Percentiles rank a stretch among this genome's conserved stretches.
Conservation (phyloP, 202 grass and related monocot genomes). For the Carex arenaria region DNA sequence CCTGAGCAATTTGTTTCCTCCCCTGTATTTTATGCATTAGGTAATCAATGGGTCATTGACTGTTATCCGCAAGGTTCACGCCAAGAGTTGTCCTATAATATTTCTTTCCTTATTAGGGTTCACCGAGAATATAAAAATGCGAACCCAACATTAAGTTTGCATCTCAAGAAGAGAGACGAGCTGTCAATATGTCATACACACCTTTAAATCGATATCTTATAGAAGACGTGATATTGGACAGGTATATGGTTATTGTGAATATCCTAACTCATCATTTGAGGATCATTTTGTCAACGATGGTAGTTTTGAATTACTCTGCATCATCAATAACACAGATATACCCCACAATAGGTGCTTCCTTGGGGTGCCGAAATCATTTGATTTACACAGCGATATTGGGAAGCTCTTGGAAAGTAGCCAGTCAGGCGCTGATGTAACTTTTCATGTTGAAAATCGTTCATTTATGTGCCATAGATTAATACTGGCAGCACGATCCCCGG, state of each 20-base stretch:
- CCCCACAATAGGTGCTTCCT: neutral
- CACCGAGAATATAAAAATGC: neutral
- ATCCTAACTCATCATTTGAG: no score
- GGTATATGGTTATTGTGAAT: neutral
- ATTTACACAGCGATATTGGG: neutral
- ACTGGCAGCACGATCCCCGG: neutral
- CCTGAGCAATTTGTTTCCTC: neutral
- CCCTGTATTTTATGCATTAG: neutral
- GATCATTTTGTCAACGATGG: neutral
- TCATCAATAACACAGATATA: neutral
- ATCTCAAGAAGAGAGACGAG: neutral
- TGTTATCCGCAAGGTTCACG: neutral
- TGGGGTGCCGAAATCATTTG: neutral
- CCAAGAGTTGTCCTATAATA: fast-evolving
- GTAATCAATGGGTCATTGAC: neutral
- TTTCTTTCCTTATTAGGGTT: neutral
- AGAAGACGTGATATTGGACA: neutral
- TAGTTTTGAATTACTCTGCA: constrained; percentile 4
- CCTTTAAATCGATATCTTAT: no score
- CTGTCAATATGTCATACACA: no score
- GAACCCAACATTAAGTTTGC: neutral
- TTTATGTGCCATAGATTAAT: neutral
- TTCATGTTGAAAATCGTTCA: neutral
- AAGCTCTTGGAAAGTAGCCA: neutral
- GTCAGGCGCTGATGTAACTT: neutral